These are phyloP conservation scores for Kuraishia cidri DNA, from an alignment of 805 yeast genomes.

Conservation along the genomic window DNA sequence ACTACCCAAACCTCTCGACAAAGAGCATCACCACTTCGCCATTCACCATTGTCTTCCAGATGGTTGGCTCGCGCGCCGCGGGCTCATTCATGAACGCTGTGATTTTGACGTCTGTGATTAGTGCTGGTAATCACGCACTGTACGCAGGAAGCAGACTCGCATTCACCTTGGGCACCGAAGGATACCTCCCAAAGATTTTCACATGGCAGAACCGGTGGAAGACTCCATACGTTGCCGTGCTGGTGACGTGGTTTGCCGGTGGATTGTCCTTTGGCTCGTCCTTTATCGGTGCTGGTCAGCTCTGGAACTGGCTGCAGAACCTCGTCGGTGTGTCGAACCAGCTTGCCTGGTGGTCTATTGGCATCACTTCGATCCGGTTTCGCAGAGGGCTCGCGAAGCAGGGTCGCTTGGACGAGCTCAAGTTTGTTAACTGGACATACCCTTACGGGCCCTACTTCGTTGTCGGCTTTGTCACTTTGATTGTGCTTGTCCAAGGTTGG, in stretches of 20 bases:
- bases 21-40: conserved; percentile 57
- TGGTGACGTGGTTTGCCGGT: conserved; percentile 42
- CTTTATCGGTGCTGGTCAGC: conserved; percentile 41
- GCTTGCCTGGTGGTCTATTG: conserved; percentile 52
- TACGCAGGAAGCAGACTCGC: conserved; percentile 34
- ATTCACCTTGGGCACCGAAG: conserved; percentile 40
- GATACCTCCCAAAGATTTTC: conserved; percentile 33
- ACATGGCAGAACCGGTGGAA: conserved; percentile 30
- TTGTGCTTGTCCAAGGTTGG: conserved; percentile 30
- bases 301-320: conserved; percentile 45
- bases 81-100: conserved; percentile 58
- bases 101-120: conserved; percentile 42
- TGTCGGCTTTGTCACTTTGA: conserved; percentile 19
- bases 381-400: conserved; percentile 49
- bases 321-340: conserved; percentile 46
- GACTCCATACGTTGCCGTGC: conserved; percentile 40
- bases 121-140: conserved; percentile 54
- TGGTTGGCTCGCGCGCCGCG: conserved; percentile 39
- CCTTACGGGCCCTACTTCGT: conserved; percentile 42
- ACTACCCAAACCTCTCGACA: conserved; percentile 33
- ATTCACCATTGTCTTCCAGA: conserved; percentile 51
- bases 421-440: conserved; percentile 40
- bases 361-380: conserved; percentile 47
- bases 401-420: conserved; percentile 27
- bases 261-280: conserved; percentile 56